Base-by-base conservation (phyloP, 768 basidiomycete genomes). In the Erythrobasidium yunnanense region DNA sequence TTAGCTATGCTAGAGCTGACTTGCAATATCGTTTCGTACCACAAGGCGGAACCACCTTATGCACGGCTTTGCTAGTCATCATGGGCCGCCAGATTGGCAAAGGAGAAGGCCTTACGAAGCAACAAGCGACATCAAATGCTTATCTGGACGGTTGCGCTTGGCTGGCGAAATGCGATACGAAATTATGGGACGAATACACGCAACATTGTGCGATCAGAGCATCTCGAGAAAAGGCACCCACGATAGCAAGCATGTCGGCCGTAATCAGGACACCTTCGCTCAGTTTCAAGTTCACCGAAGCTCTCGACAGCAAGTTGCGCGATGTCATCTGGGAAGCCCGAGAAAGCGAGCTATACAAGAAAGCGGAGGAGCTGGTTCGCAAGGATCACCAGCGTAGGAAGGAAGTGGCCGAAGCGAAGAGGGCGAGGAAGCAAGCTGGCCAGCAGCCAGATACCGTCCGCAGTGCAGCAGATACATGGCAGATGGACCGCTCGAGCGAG, bases 81-180 rank as follows among this genome's bases (percentile, higher is more conserved):
- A 84, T 83, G 20, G 86, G 84, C 1, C 81, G 85, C 45, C 82
- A 83, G 66, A 90, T 96, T 66, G 92, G 92, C 3, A 79, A 91
- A 73, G 92, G 90, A 8, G 75, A 80, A 32, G 85, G 81, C 4
- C 1, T 73, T 2, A 82, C 68, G 72, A 95, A 93, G 78, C 91
- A 90, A 76, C 73, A 72, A 3, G 85, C 92, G 0, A 79, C 82
- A 70, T 77, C 81, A 13, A 81, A 81, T 68, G 88, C 86, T 74
- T 93, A 87, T 75, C 81, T 95, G 51, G 92, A 96, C 74, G 90
- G 90, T 68, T 82, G 85, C 0, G 82, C 84, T 56, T 93, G 95
- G 75, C 82, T 96, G 66, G 87, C 92, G 74, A 80, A 78, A 63
- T 92, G 88, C 74, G 92, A 96, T 74, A 79, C 81, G 0, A 80